Evolutionary conservation across 495 filamentous ascomycete species (phyloP), one percentile per base, ranked within the genome.

Genomic region (Aspergillus egyptiacus): DNA sequence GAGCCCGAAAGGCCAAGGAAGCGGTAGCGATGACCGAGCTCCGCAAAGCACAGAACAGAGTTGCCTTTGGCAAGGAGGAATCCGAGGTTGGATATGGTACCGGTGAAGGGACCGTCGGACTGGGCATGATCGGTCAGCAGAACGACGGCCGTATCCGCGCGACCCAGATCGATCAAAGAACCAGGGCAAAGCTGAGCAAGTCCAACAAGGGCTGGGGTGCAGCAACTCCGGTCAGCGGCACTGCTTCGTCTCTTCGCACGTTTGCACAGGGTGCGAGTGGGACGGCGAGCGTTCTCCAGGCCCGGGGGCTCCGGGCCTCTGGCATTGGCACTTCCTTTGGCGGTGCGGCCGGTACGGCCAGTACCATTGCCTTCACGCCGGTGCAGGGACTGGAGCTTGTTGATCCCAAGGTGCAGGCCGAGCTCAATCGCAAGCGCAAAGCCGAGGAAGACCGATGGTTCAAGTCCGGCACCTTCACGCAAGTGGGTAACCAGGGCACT

Each of bases 381-480:
- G 86, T 91, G 15, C 94, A 97, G 63, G 93, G 93, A 9, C 75
- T 98, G 25, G 93, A 97, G 73, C 80, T 98, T 7, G 89, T 96
- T 13, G 94, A 96, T 68, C 93, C 93, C 40, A 96, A 94, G 74
- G 80, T 87, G 44, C 80, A 85, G 57, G 84, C 86, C 2, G 89
- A 77, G 67, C 67, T 90, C 57, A 88, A 72, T 56, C 76, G 89
- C 51, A 96, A 97, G 72, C 74, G 87, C 59, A 93, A 93, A 58
- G 91, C 89, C 5, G 91, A 96, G 54, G 88, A 94, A 60, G 91
- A 97, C 63, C 74, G 88, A 32, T 97, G 89, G 85, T 97, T 97
- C 70, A 94, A 89, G 61, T 86, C 88, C 18, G 94, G 93, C 2
- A 93, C 90, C 3, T 98, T 98, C 53, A 96, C 93, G 20, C 89